A percentile compares a stretch with the other conserved stretches of the same genome.
Conservation (phyloP, 1,284 basidiomycete genomes). For the Apiotrichum siamense region DNA sequence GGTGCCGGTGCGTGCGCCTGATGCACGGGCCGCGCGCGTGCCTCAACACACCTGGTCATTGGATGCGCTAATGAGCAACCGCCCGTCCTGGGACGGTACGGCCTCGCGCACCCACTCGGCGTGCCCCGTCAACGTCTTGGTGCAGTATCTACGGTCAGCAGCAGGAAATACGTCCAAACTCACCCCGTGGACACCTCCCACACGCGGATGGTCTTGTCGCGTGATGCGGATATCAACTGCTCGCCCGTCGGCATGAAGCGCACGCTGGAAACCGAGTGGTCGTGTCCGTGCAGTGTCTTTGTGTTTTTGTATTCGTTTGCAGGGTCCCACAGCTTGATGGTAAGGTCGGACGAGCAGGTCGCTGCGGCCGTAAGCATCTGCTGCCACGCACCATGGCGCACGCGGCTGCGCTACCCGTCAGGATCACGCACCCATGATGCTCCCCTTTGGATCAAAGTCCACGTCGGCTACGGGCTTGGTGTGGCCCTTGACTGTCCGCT, state of each 20-base stretch:
- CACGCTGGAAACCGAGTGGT: slow-evolving; percentile 80
- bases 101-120: slow-evolving; percentile 65
- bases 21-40: neutral
- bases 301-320: slow-evolving; percentile 82
- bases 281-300: slow-evolving; percentile 81
- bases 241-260: slow-evolving; percentile 79
- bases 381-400: too few relatives aligned
- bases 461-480: slow-evolving; percentile 82
- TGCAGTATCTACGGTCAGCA: slow-evolving; percentile 51
- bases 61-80: slow-evolving; percentile 68
- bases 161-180: slow-evolving; percentile 25
- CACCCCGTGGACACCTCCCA: slow-evolving; percentile 81
- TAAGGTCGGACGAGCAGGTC: slow-evolving; percentile 81
- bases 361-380: slow-evolving; percentile 55
- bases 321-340: slow-evolving; percentile 87
- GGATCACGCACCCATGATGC: slow-evolving; percentile 64
- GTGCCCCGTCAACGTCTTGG: slow-evolving; percentile 59
- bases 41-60: slow-evolving; percentile 66
- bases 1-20: too few relatives aligned
- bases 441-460: slow-evolving; percentile 80
- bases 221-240: slow-evolving; percentile 72
- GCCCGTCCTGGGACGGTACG: slow-evolving; percentile 68
- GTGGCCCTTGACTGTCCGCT: slow-evolving; percentile 84
- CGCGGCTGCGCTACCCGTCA: too few relatives aligned
- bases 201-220: slow-evolving; percentile 77